Evolutionary conservation across 176 grass and related monocot genomes (phyloP), one percentile per base, ranked within the genome.

Genomic region (Olyra latifolia): DNA sequence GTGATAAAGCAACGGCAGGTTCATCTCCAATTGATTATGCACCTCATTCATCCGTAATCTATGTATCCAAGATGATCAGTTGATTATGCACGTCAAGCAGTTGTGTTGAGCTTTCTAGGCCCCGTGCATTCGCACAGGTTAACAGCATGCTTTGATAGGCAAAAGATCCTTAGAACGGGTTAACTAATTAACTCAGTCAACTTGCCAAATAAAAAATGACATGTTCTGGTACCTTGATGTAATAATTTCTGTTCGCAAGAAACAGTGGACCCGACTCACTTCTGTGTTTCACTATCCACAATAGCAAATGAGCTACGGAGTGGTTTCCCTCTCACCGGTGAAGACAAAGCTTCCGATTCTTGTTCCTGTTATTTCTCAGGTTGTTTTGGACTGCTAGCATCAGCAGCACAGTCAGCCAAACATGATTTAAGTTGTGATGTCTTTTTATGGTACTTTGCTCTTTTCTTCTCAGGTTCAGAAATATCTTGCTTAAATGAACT

Each of bases 301-400:
- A 32, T 16, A 38, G 92, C 89, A 88, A 94, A 91, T 15, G 86
- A 81, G 27, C 86, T 94, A 32, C 35, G 14, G 32, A 55, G 19
- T 56, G 64, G 47, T 42, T 84, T 65, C 77, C 47, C 71, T 7
- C 2, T 46, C 46, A 60, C 40, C 7, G 68, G 50, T 38, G 16
- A 48, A 84, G 84, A 71, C 48, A 57, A 60, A 80, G 10, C 19
- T 40, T 54, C 64, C 48, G 71, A 43, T 19, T 64, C 58, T 59
- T 66, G 70, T 23, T 71, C 62, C 30, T 64, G 47, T 47, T 62
- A 46, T 41, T 59, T 80, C 54, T 15, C 32, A 65, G 58, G 49
- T 52, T 74, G 59, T 47, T 82, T 82, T 44, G 5, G 41, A 61
- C 62, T 71, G 58, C 48, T 79, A 69, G 28, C 72, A 76, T 27